Conservation (phyloP, 352 stramenopile genomes). For the Pythium dissimile region DNA sequence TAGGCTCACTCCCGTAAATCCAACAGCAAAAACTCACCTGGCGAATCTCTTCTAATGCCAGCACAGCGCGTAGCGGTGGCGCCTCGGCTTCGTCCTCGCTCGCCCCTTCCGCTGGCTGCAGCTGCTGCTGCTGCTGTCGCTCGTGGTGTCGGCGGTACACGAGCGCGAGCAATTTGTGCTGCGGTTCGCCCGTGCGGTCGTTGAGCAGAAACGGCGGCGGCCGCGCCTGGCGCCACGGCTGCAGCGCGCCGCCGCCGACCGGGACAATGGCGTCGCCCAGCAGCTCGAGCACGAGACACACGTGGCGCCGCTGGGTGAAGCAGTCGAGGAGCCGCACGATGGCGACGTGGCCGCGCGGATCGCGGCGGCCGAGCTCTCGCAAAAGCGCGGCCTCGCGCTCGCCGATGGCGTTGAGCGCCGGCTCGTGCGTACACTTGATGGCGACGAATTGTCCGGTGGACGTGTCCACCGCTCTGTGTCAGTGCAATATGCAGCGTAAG, state of each 20-base stretch:
- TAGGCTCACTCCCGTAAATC: neutral
- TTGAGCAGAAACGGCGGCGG: slow-evolving; percentile 74
- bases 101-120: neutral
- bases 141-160: slow-evolving; percentile 26
- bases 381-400: slow-evolving; percentile 58
- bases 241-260: slow-evolving; percentile 89
- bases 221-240: slow-evolving; percentile 73
- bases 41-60: slow-evolving; percentile 38
- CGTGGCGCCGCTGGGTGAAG: slow-evolving; percentile 50
- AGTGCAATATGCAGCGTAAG: neutral
- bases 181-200: slow-evolving; percentile 68
- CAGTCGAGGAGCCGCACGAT: slow-evolving; percentile 53
- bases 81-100: neutral
- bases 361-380: slow-evolving; percentile 31
- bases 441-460: slow-evolving; percentile 39
- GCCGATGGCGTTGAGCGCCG: slow-evolving; percentile 46
- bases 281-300: slow-evolving; percentile 71
- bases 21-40: slow-evolving; percentile 16
- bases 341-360: slow-evolving; percentile 35
- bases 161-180: slow-evolving; percentile 76
- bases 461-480: slow-evolving; percentile 46
- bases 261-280: slow-evolving; percentile 88
- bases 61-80: neutral
- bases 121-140: neutral
- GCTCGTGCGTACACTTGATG: slow-evolving; percentile 63